These are phyloP conservation scores for Zasmidium citrigriseum DNA, from an alignment of 2,329 filamentous ascomycete species.

Conservation along the genomic window DNA sequence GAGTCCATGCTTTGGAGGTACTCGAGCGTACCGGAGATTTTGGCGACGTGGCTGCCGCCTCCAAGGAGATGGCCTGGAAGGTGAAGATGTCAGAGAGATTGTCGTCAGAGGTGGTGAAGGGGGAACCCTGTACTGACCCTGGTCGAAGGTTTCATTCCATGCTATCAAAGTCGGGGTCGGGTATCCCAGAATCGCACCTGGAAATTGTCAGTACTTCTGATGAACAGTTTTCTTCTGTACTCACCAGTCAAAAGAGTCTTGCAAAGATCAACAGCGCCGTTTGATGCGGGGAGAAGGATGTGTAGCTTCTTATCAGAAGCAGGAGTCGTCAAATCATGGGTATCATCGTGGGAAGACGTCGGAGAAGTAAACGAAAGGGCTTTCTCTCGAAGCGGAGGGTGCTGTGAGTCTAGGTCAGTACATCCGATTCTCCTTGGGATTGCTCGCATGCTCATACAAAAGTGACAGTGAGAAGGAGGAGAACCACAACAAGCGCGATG, in stretches of 20 bases:
- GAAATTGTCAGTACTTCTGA: background rate
- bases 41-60: slow-evolving; percentile 25
- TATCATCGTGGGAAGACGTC: background rate
- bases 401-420: background rate
- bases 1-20: slow-evolving; percentile 17
- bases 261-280: slow-evolving; percentile 20
- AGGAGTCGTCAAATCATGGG: background rate
- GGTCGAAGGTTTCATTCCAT: slow-evolving; percentile 18
- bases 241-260: slow-evolving; percentile 22
- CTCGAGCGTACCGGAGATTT: slow-evolving; percentile 23
- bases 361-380: background rate
- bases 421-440: background rate
- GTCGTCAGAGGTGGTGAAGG: no score
- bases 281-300: slow-evolving; percentile 22
- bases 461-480: background rate
- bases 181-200: slow-evolving; percentile 16
- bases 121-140: background rate
- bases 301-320: slow-evolving; percentile 17
- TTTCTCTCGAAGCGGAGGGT: background rate
- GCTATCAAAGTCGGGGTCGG: slow-evolving; percentile 26
- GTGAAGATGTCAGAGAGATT: no score
- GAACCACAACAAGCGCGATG: background rate
- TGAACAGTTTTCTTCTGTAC: background rate
- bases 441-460: background rate
- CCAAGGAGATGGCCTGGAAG: slow-evolving; percentile 14